Base-by-base conservation (phyloP, 2,329 filamentous ascomycete species). In the Xylaria sp. region DNA sequence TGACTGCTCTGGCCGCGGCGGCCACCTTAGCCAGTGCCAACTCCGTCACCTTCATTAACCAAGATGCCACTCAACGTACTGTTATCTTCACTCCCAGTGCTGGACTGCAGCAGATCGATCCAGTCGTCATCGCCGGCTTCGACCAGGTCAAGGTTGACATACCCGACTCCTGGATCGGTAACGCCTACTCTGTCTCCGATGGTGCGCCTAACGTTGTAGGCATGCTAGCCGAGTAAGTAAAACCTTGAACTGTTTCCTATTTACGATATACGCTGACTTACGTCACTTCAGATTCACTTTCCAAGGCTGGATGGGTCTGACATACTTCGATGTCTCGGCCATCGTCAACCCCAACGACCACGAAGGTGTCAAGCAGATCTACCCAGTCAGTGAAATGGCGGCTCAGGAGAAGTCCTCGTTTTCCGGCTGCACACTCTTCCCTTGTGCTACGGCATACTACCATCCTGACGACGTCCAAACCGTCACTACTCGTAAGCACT, bases 321-420 rank as follows among this genome's bases (percentile, higher is more conserved):
- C 84, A 66, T 89, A 84, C 83, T 89, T 87, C 67, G 87, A 89
- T 71, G 86, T 89, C 70, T 88, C 86, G 12, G 86, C 86, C 77
- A 89, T 89, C 72, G 85, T 88, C 74, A 80, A 86, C 78, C 79
- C 85, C 60, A 75, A 76, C 48, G 87, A 88, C 78, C 74, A 79
- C 72, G 66, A 84, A 71, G 85, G 85, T 73, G 82, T 89, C 75
- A 87, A 88, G 83, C 79, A 84, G 80, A 83, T 89, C 78, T 88
- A 80, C 80, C 86, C 87, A 34, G 77, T 76, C 65, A 74, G 63
- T 61, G 63, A 78, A 58, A 44, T 67, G n/a, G 34, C 64, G 10
- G 51, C 54, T 25, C 44, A 46, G 28, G 50, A 71, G 66, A 74
- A 80, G 72, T 71, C 70, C 8, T 69, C 83, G 74, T 9, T 65